phyloP scores from a whole-genome alignment of 2,329 filamentous ascomycete genomes.

The Cercospora sp. region DNA sequence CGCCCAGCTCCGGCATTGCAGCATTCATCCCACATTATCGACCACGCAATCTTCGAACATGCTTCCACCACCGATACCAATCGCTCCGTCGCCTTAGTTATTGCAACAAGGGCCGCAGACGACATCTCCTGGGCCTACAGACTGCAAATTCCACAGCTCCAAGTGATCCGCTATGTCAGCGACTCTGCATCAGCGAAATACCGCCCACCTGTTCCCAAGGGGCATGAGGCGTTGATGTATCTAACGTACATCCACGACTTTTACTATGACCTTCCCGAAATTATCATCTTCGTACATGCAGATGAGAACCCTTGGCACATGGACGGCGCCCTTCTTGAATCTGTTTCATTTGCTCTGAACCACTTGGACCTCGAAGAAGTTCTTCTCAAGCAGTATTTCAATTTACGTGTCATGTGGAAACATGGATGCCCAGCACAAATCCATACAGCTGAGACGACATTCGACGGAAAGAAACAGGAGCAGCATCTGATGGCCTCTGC shows the following conservation, averaged over 20 bases:
- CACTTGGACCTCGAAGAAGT: conserved; percentile 25
- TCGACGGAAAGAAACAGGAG: conserved; percentile 22
- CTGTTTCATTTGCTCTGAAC: conserved; percentile 22
- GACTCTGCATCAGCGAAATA: conserved; percentile 22
- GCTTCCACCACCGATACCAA: conserved; percentile 2
- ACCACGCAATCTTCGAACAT: not conserved
- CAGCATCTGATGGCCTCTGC: conserved; percentile 24
- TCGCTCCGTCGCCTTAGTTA: conserved; percentile 22
- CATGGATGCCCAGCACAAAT: conserved; percentile 27
- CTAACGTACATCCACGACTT: conserved; percentile 28
- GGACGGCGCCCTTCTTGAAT: conserved; percentile 20
- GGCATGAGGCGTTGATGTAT: conserved; percentile 28
- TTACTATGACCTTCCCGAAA: conserved; percentile 25
- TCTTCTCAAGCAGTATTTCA: conserved; percentile 25
- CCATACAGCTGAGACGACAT: conserved; percentile 20
- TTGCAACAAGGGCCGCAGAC: conserved; percentile 22
- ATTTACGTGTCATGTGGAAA: conserved; percentile 27
- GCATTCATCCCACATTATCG: not conserved
- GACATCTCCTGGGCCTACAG: conserved; percentile 25
- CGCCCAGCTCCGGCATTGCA: conserved; percentile 11
- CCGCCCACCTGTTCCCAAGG: conserved; percentile 22
- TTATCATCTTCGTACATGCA: conserved; percentile 27
- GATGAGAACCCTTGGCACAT: conserved; percentile 27
- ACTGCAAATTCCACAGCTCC: conserved; percentile 22
- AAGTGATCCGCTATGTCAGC: conserved; percentile 26